Percentiles rank a stretch among this genome's conserved stretches.
phyloP scores from a whole-genome alignment of 169 alveolate species.

The Neospora caninum region DNA sequence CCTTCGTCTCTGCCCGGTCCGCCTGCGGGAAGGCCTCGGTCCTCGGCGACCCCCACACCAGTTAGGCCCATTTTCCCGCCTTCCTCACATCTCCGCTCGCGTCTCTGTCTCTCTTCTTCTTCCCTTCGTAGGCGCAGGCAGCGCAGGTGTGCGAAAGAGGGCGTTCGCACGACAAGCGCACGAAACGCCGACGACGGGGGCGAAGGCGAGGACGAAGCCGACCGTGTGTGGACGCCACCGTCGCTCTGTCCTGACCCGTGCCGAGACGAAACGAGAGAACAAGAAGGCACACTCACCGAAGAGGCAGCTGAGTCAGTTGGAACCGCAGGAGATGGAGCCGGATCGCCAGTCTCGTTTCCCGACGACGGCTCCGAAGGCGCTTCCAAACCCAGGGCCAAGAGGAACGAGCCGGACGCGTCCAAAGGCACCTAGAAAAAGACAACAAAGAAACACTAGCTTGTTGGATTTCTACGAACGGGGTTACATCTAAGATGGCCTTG shows the following conservation, averaged over 20 bases:
- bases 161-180: constrained; percentile 2
- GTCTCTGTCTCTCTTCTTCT: not conserved
- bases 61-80: not conserved
- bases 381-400: constrained; percentile 24
- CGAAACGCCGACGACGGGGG: not conserved
- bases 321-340: not conserved
- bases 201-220: not conserved
- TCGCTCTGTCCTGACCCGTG: not conserved
- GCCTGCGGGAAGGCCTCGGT: too few species aligned
- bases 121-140: not conserved
- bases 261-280: not conserved
- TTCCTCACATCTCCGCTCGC: not conserved
- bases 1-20: not conserved
- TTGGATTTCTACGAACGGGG: too few species aligned
- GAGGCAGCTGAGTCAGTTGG: not conserved
- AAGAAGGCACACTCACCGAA: not conserved
- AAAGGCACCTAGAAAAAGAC: not conserved
- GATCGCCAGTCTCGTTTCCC: not conserved
- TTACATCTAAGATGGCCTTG: too few species aligned
- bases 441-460: not conserved
- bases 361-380: constrained; percentile 12
- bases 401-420: constrained; percentile 16
- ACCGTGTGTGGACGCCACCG: not conserved
- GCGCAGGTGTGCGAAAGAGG: not conserved
- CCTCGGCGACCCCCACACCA: not conserved